Base-by-base conservation (phyloP, 257 asterid genomes). In the Datura wrightii region DNA sequence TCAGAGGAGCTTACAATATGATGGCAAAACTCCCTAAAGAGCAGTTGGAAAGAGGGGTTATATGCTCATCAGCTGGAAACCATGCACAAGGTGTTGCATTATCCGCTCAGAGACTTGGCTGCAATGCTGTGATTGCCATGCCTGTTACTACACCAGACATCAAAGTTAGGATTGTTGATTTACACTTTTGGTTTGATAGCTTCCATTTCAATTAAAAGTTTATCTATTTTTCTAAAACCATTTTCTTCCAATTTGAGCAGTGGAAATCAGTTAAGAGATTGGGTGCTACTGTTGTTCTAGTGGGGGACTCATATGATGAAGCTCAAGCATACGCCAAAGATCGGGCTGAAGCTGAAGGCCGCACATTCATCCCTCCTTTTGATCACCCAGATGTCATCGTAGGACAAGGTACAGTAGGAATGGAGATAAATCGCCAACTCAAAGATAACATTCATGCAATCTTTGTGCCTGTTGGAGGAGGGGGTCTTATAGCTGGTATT, bases 1-100 rank as follows among this genome's bases (percentile, higher is more conserved):
- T 95, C 84, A 95, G 99, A 31, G 99, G 99, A 88, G 99, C 99
- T 86, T 97, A 97, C 85, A 97, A 97, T 80, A 97, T 97, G 99
- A 95, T 97, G 99, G 96, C 97, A 6, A 97, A 91, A 86, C 95
- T 97, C 86, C 90, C 97, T 13, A 91, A 83, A 79, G 96, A 92
- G 87, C 94, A 91, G 83, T 90, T 93, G 62, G 83, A 91, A 83
- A 89, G 89, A 86, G 99, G 99, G 54, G 99, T 97, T 11, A 93
- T 97, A 39, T 97, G 99, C 87, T 97, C 99, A 10, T 97, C 99
- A 6, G 99, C 98, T 13, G 99, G 99, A 87, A 97, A 97, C 83
- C 99, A 97, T 36, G 99, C 99, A 5, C 99, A 97, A 85, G 99
- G 99, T 31, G 98, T 95, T 58, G 99, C 98, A 5, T 87, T 95